Conservation (phyloP, 306 rosid genomes). For the Ammopiptanthus mongolicus region DNA sequence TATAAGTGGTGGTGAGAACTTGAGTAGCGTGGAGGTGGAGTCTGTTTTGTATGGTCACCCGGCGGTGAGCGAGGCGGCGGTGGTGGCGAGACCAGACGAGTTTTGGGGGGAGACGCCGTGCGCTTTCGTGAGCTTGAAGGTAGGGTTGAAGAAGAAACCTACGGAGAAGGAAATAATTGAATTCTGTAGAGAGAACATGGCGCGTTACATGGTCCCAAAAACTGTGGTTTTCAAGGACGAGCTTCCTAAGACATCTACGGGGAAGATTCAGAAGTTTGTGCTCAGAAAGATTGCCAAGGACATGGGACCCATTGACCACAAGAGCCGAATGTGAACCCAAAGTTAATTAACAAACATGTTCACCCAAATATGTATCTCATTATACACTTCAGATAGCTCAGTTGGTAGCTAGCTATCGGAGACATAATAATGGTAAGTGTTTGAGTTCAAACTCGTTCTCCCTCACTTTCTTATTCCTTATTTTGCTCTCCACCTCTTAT, state of each 20-base stretch:
- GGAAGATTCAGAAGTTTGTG: constrained; percentile 58
- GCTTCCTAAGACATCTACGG: constrained; percentile 62
- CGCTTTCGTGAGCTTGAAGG: constrained; percentile 60
- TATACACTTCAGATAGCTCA: no score
- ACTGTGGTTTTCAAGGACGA: constrained; percentile 57
- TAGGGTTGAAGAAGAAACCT: constrained; percentile 21
- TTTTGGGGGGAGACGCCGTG: constrained; percentile 84
- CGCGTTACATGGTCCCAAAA: constrained; percentile 60
- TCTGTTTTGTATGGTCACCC: constrained; percentile 48
- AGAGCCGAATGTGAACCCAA: constrained; percentile 29
- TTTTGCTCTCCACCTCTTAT: no score
- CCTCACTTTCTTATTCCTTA: no score
- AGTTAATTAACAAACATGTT: no score
- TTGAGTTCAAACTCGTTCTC: no score
- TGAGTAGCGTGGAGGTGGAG: constrained; percentile 81
- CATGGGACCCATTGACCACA: constrained; percentile 26
- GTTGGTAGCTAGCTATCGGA: no score
- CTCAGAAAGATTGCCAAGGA: constrained; percentile 46
- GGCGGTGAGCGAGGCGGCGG: constrained; percentile 65
- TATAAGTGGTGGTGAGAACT: constrained; percentile 74
- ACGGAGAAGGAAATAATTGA: constrained; percentile 51
- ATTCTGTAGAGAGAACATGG: constrained; percentile 46
- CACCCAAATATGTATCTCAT: no score
- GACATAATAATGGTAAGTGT: no score
- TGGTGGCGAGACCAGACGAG: constrained; percentile 66